Evolutionary conservation across 805 yeast genomes (phyloP).

Genomic region (Barnettozyma sp.): DNA sequence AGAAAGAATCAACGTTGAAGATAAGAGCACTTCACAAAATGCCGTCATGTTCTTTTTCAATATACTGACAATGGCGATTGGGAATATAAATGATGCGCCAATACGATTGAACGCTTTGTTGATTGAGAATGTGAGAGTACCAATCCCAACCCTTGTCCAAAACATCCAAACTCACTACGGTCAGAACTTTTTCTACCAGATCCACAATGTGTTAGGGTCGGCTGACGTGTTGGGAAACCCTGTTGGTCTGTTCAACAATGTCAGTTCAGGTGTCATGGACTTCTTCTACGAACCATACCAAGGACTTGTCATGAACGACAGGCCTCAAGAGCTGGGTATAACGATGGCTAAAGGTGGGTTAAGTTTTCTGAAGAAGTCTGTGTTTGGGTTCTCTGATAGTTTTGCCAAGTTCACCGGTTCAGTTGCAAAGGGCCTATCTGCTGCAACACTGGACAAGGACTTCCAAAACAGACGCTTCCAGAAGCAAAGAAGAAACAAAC

Average conservation of each 20-base stretch:
- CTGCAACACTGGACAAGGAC: slow-evolving; percentile 77
- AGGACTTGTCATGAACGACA: slow-evolving; percentile 87
- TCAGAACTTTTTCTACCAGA: slow-evolving; percentile 85
- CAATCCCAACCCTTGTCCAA: slow-evolving; percentile 62
- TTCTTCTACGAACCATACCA: slow-evolving; percentile 96
- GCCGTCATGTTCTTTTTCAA: slow-evolving; percentile 73
- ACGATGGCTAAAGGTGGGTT: slow-evolving; percentile 94
- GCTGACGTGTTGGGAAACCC: slow-evolving; percentile 97
- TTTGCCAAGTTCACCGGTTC: slow-evolving; percentile 90
- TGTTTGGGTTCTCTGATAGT: slow-evolving; percentile 91
- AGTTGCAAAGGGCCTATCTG: slow-evolving; percentile 87
- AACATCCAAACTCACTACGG: slow-evolving; percentile 80
- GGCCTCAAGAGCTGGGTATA: slow-evolving; percentile 94
- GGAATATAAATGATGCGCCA: slow-evolving; percentile 96
- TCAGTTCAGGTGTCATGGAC: slow-evolving; percentile 93
- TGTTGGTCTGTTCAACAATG: slow-evolving; percentile 88
- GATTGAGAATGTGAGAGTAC: slow-evolving; percentile 84
- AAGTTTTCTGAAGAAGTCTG: slow-evolving; percentile 89
- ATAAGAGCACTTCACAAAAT: slow-evolving; percentile 52
- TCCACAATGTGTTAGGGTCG: slow-evolving; percentile 89
- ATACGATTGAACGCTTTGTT: slow-evolving; percentile 80
- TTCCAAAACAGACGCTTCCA: slow-evolving; percentile 79
- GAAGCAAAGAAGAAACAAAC: slow-evolving; percentile 68
- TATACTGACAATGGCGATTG: slow-evolving; percentile 91
- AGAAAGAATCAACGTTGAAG: slow-evolving; percentile 65